Base-by-base conservation (phyloP, 2,329 filamentous ascomycete genomes). In the Microdochium trichocladiopsis region DNA sequence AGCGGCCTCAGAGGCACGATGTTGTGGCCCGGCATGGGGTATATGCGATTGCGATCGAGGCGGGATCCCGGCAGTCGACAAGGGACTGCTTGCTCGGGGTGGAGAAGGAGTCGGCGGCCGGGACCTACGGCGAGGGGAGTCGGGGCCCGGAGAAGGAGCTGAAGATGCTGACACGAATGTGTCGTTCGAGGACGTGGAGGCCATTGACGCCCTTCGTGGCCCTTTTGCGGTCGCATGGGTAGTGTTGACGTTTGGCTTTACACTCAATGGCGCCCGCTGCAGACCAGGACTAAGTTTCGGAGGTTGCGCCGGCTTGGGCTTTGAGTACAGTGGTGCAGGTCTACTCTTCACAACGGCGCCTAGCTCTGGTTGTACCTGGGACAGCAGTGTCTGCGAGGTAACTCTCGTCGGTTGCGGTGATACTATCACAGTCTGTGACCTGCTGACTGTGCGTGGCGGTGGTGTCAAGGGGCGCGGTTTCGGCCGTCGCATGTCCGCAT, bases 101-200 rank as follows among this genome's bases (percentile, higher is more conserved):
- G 23, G 53, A 52, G 54, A 57, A 11, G 53, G 57, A n/a, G 50
- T 57, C 49, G 48, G 53, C 36, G 56, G 55, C 31, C 53, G 58
- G 25, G 57, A 56, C 51, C 58, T 57, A 23, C 58, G 50, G 8
- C 55, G 61, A 28, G 63, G 63, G 4, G 67, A 67, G 12, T 57
- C 52, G 11, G 61, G 58, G 47, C 59, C 54, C 14, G 64, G 61
- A 21, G 69, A 66, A 50, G 65, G 66, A 9, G 59, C 61, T 21
- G 70, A 73, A 2, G 70, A 72, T 25, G 69, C 71, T 2, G 64
- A 68, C 21, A 60, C 73, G 56, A 78, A 78, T 1, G 71, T 76
- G 51, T 77, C 74, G 55, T 75, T 61, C 2, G 75, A 76, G 4
- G 71, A 74, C 4, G 58, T 61, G 2, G 72, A 71, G 12, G 18